Percentiles rank a stretch among this genome's conserved stretches.
Evolutionary conservation across 805 yeast genomes (phyloP).

Genomic region (Tetrapisispora pingtungensis): DNA sequence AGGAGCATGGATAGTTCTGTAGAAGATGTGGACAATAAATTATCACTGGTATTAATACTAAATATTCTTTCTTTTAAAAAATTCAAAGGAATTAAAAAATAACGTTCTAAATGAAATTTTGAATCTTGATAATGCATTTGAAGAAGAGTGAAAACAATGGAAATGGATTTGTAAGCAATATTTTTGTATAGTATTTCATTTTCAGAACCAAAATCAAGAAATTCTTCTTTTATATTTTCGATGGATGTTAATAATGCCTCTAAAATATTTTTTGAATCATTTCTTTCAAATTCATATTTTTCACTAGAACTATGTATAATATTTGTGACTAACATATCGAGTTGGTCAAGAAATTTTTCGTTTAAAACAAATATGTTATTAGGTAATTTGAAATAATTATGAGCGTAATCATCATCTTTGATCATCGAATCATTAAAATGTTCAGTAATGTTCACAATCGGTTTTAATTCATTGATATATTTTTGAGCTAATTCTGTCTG

Average conservation of each 20-base stretch:
- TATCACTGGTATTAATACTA: constrained; percentile 23
- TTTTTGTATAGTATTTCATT: constrained; percentile 7
- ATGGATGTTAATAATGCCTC: constrained; percentile 16
- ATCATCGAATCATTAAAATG: constrained; percentile 1
- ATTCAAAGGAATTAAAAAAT: constrained; percentile 33
- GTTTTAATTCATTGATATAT: constrained; percentile 15
- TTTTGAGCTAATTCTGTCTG: constrained; percentile 14
- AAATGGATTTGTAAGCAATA: constrained; percentile 29
- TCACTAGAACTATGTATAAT: constrained; percentile 9
- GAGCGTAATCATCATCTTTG: constrained; percentile 9
- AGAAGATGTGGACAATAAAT: background rate
- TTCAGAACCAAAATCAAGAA: background rate
- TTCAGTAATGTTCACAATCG: constrained; percentile 8
- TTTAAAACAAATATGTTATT: constrained; percentile 8
- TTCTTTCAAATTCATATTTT: constrained; percentile 5
- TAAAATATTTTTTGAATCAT: constrained; percentile 10
- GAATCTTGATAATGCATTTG: constrained; percentile 35
- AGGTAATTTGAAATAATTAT: constrained; percentile 11
- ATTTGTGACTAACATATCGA: constrained; percentile 14
- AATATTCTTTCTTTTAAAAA: constrained; percentile 30
- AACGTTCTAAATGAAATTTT: constrained; percentile 37
- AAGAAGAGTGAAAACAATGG: constrained; percentile 34
- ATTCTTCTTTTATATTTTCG: constrained; percentile 4
- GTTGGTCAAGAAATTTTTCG: constrained; percentile 9
- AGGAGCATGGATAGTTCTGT: constrained; percentile 11